Base-by-base conservation (phyloP, 1,139 yeast species). In the Taphrina confusa region DNA sequence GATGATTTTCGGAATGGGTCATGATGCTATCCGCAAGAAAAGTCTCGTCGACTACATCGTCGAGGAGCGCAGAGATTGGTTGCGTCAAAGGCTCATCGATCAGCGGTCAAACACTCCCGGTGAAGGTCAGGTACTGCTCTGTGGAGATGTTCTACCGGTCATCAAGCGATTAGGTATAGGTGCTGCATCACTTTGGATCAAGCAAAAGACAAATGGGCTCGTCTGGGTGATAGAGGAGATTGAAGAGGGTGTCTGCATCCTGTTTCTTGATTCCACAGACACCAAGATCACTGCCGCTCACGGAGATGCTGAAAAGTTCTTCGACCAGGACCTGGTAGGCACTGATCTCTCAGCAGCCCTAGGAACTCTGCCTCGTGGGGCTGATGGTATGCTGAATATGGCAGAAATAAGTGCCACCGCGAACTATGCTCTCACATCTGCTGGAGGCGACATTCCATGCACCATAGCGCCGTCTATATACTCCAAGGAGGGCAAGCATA, bases 211-310 rank as follows among this genome's bases (percentile, higher is more conserved):
- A 1, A 82, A 81, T 57, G 74, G 87, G 63, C 79, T 90, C 58
- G 85, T 89, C 47, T 84, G 94, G 75, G 89, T 88, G 75, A 84
- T 91, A 70, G 96, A 90, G 68, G 95, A 88, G 69, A 87, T 88
- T 33, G 58, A 58, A 27, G 66, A 60, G 31, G 61, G 63, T 27
- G 62, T 50, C 18, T 50, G 42, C 47, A 56, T 50, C n/a, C 28
- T 60, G 40, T 42, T 37, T 5, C 40, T 61, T 22, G 57, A 63
- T 27, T 3, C 50, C 20, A 27, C 20, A n/a, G 58, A 54, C 45
- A 45, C 34, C 2, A 49, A 25, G 12, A 52, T 61, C 37, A 25
- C 46, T 4, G 50, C 44, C 5, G 60, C 46, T 16, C 49, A 54
- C 25, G 63, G 61, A 18, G 61, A 59, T 11, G 33, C 54, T 5